A percentile compares a stretch with the other conserved stretches of the same genome.
These are phyloP conservation scores for Ogataea glucozyma DNA, from an alignment of 805 yeast genomes.

Conservation along the genomic window DNA sequence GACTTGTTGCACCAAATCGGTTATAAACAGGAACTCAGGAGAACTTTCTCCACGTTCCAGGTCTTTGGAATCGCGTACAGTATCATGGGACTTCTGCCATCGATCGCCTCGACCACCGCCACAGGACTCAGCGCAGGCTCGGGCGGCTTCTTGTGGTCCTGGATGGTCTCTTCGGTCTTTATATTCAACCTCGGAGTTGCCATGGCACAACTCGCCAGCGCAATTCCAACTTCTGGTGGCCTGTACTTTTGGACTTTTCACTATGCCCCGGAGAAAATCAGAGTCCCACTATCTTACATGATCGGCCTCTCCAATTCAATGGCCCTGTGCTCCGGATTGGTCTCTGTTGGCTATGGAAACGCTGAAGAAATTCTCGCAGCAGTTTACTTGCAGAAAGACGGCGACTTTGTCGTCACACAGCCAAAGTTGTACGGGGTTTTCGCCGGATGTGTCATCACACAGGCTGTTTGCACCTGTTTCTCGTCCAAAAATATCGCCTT, in stretches of 20 bases:
- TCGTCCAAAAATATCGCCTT: slow-evolving; percentile 58
- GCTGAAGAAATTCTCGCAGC: slow-evolving; percentile 59
- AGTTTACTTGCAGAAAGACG: slow-evolving; percentile 51
- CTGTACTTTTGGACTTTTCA: slow-evolving; percentile 67
- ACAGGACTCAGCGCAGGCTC: slow-evolving; percentile 64
- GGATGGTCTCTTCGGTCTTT: slow-evolving; percentile 61
- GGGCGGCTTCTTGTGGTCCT: slow-evolving; percentile 69
- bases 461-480: slow-evolving; percentile 52
- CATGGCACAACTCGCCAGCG: slow-evolving; percentile 67
- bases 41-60: slow-evolving; percentile 61
- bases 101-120: slow-evolving; percentile 56
- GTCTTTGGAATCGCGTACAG: slow-evolving; percentile 72
- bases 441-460: slow-evolving; percentile 57
- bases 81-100: slow-evolving; percentile 72
- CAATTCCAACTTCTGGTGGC: slow-evolving; percentile 78
- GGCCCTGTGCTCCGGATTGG: slow-evolving; percentile 65
- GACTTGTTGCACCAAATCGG: slow-evolving; percentile 57
- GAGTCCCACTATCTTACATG: slow-evolving; percentile 57
- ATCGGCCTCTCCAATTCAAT: slow-evolving; percentile 69
- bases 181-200: slow-evolving; percentile 61
- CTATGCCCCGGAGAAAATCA: slow-evolving; percentile 56
- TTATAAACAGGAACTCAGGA: slow-evolving; percentile 64
- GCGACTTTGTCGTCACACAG: slow-evolving; percentile 53
- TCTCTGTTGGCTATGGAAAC: slow-evolving; percentile 75
- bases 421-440: slow-evolving; percentile 64